phyloP scores from a whole-genome alignment of 768 basidiomycete genomes.

The Pisolithus tinctorius region DNA sequence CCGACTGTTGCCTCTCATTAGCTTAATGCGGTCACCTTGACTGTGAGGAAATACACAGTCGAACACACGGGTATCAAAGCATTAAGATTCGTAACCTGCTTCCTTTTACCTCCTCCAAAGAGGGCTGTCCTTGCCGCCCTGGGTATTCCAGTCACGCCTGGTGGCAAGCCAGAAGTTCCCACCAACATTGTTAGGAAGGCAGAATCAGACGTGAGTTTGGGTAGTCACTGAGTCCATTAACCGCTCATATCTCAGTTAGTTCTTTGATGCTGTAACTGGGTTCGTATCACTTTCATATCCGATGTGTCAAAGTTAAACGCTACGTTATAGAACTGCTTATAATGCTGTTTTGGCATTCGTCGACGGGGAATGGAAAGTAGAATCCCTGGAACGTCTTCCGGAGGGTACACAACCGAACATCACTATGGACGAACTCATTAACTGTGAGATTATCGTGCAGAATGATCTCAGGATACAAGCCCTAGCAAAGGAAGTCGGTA shows the following conservation, averaged over 20 bases:
- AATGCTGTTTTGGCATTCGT: slow-evolving; percentile 51
- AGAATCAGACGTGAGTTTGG: slow-evolving; percentile 62
- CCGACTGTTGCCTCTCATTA: slow-evolving; percentile 20
- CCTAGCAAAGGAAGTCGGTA: slow-evolving; percentile 74
- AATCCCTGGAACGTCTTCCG: slow-evolving; percentile 50
- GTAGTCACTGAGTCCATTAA: not conserved
- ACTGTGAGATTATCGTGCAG: slow-evolving; percentile 66
- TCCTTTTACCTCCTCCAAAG: slow-evolving; percentile 68
- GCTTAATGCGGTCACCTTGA: slow-evolving; percentile 60
- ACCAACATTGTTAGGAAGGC: slow-evolving; percentile 59
- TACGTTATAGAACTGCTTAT: slow-evolving; percentile 35
- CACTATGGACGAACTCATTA: slow-evolving; percentile 73
- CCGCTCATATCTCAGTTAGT: slow-evolving; percentile 34
- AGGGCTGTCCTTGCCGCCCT: slow-evolving; percentile 69
- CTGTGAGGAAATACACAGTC: slow-evolving; percentile 47
- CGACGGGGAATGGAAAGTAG: slow-evolving; percentile 53
- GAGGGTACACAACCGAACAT: slow-evolving; percentile 76
- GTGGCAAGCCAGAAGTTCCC: slow-evolving; percentile 46
- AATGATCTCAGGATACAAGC: slow-evolving; percentile 59
- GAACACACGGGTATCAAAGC: slow-evolving; percentile 55
- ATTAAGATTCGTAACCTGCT: slow-evolving; percentile 65
- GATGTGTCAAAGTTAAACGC: slow-evolving; percentile 12
- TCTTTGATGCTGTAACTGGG: slow-evolving; percentile 74
- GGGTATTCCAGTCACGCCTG: slow-evolving; percentile 63
- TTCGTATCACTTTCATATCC: slow-evolving; percentile 24